phyloP scores from a whole-genome alignment of 331 rosid species.

The Telfairia occidentalis region DNA sequence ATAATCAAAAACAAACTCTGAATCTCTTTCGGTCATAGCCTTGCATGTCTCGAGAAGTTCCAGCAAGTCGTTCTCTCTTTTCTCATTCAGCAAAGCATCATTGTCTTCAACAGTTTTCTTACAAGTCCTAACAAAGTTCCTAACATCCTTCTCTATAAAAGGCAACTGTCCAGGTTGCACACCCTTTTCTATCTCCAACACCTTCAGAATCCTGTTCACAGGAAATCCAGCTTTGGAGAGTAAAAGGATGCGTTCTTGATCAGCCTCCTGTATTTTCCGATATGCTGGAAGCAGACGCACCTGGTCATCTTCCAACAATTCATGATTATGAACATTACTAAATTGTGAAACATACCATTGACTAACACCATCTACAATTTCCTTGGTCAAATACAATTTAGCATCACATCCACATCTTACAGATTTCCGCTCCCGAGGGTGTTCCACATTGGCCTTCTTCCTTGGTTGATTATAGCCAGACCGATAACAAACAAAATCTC shows the following conservation, averaged over 20 bases:
- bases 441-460: slow-evolving; percentile 56
- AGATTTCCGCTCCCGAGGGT: slow-evolving; percentile 60
- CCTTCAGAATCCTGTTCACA: slow-evolving; percentile 49
- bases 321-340: slow-evolving; percentile 61
- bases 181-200: slow-evolving; percentile 51
- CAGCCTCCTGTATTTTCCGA: slow-evolving; percentile 50
- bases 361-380: slow-evolving; percentile 37
- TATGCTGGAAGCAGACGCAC: slow-evolving; percentile 67
- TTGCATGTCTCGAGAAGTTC: slow-evolving; percentile 52
- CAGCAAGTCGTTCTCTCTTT: slow-evolving; percentile 45
- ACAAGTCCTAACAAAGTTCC: slow-evolving; percentile 54
- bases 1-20: slow-evolving; percentile 34
- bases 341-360: slow-evolving; percentile 64
- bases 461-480: slow-evolving; percentile 61
- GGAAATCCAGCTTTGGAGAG: slow-evolving; percentile 69
- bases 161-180: slow-evolving; percentile 56
- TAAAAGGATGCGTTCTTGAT: slow-evolving; percentile 48
- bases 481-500: slow-evolving; percentile 60
- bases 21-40: slow-evolving; percentile 33
- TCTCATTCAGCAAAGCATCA: slow-evolving; percentile 49
- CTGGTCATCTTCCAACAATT: slow-evolving; percentile 61
- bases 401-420: slow-evolving; percentile 70
- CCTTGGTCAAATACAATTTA: slow-evolving; percentile 56
- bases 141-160: slow-evolving; percentile 64
- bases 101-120: slow-evolving; percentile 57